Evolutionary conservation across 345 rosid species (phyloP).

Genomic region (Gossypium australe): DNA sequence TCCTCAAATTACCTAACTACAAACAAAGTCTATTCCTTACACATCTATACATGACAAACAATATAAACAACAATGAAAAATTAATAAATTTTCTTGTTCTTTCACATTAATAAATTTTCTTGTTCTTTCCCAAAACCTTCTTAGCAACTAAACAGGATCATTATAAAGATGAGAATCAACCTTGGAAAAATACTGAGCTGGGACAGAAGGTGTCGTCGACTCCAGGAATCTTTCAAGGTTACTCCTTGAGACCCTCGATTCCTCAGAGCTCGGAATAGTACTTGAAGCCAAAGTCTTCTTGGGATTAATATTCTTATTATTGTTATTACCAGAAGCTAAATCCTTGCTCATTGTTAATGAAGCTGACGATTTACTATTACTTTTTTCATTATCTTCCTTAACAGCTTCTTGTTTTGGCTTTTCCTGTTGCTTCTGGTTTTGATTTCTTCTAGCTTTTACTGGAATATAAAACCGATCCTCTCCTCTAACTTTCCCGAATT

Average conservation of each 20-base stretch:
- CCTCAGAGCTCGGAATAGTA: conserved; percentile 3
- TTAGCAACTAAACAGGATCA: background rate
- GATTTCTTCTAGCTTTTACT: conserved; percentile 36
- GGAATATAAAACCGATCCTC: conserved; percentile 39
- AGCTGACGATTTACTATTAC: background rate
- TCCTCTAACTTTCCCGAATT: conserved; percentile 21
- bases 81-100: background rate
- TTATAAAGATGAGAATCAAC: conserved; percentile 10
- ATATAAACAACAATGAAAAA: background rate
- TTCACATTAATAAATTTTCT: background rate
- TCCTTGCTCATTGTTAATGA: conserved; percentile 6
- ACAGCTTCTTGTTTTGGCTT: conserved; percentile 19
- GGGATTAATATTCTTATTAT: background rate
- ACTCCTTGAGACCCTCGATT: conserved; percentile 20
- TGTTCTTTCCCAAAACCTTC: background rate
- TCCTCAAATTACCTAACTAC: background rate
- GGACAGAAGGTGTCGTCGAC: conserved; percentile 34
- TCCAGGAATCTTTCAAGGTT: conserved; percentile 40
- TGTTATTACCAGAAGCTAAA: conserved; percentile 9
- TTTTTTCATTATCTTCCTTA: conserved; percentile 18
- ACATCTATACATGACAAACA: background rate
- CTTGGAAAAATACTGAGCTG: conserved; percentile 32
- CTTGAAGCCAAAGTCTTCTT: conserved; percentile 2
- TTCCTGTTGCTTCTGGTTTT: conserved; percentile 14
- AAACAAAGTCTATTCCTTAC: background rate